Conservation (phyloP, 2,329 filamentous ascomycete species). For the Pseudogymnoascus verrucosus region DNA sequence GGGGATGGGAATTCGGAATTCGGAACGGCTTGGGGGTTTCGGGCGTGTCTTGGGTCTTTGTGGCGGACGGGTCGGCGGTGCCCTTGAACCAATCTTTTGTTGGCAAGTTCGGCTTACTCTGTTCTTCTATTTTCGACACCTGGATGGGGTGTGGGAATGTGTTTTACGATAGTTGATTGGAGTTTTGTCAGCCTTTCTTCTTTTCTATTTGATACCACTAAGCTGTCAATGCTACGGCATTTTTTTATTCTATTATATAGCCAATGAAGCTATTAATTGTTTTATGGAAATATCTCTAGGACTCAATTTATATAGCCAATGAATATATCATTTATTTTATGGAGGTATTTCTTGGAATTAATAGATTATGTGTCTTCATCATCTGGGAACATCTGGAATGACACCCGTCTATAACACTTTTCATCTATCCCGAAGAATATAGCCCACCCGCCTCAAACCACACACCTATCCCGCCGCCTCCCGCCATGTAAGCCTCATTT, state of each 20-base stretch:
- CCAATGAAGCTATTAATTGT: neutral
- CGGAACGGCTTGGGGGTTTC: neutral
- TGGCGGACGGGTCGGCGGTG: neutral
- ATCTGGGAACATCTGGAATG: neutral
- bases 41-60: neutral
- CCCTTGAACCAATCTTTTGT: neutral
- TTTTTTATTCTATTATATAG: neutral
- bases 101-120: neutral
- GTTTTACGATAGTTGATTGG: neutral
- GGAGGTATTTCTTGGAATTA: too few species aligned
- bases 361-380: neutral
- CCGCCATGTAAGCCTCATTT: too few species aligned
- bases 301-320: too few species aligned
- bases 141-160: neutral
- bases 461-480: too few species aligned
- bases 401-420: too few species aligned
- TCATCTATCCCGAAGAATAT: too few species aligned
- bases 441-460: too few species aligned
- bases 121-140: neutral
- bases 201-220: neutral
- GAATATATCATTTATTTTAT: too few species aligned
- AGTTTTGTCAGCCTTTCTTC: neutral
- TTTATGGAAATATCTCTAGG: neutral
- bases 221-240: neutral
- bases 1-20: neutral